Evolutionary conservation across 805 yeast species (phyloP).

Genomic region (Metschnikowia reukaufii): DNA sequence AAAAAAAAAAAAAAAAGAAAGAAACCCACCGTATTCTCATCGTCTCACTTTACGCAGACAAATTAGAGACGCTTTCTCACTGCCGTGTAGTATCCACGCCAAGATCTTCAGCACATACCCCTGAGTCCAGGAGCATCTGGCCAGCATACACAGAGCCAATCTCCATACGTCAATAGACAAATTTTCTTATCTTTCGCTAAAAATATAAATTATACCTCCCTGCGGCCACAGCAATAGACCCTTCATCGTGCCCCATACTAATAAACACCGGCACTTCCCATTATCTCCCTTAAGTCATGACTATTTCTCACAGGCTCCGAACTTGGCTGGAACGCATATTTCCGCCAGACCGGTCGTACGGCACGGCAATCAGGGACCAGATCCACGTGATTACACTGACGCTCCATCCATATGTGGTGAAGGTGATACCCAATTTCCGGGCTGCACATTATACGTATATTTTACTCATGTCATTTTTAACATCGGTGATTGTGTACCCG

Average conservation of each 20-base stretch:
- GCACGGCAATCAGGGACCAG: conserved; percentile 7
- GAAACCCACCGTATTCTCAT: neutral
- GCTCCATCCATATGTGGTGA: conserved; percentile 42
- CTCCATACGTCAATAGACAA: neutral
- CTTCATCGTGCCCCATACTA: neutral
- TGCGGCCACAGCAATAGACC: too few relatives aligned
- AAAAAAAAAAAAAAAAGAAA: too few relatives aligned
- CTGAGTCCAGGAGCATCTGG: neutral
- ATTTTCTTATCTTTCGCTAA: too few relatives aligned
- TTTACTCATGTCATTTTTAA: conserved; percentile 53
- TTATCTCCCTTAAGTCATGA: too few relatives aligned
- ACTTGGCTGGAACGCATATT: neutral
- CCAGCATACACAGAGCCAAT: neutral
- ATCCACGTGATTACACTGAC: conserved; percentile 36
- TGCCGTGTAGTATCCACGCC: neutral
- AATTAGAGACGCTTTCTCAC: neutral
- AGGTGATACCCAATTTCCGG: conserved; percentile 52
- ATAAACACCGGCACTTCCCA: too few relatives aligned
- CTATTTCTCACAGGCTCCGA: neutral
- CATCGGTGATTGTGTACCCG: conserved; percentile 79
- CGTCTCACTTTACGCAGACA: neutral
- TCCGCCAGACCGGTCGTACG: conserved; percentile 8
- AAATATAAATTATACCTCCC: too few relatives aligned
- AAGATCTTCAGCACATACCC: neutral
- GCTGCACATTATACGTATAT: conserved; percentile 78